phyloP scores from a whole-genome alignment of 2,329 filamentous ascomycete species.

The Berkeleyomyces rouxiae region DNA sequence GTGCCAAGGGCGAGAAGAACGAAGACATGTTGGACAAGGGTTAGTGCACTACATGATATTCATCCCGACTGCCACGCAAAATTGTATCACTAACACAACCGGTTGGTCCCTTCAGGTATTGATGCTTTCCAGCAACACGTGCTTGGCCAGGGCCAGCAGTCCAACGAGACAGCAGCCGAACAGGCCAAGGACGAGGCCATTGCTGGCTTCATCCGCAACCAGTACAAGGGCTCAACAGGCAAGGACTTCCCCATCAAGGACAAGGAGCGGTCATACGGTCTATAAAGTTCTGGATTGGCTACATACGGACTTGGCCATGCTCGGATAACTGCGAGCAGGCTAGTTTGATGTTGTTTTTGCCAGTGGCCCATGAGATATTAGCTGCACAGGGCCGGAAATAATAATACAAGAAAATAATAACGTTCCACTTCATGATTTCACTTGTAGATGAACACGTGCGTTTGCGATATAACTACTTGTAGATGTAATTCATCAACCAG shows the following conservation, averaged over 20 bases:
- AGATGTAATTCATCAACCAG: too few relatives aligned
- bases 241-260: constrained; percentile 54
- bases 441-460: too few relatives aligned
- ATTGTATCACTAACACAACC: background rate
- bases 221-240: constrained; percentile 55
- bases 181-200: constrained; percentile 75
- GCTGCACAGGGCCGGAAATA: background rate
- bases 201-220: constrained; percentile 49
- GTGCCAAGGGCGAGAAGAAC: constrained; percentile 59
- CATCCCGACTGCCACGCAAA: too few relatives aligned
- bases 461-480: too few relatives aligned
- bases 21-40: constrained; percentile 74
- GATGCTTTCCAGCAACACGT: constrained; percentile 65
- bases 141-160: constrained; percentile 51
- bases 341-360: background rate
- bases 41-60: constrained; percentile 19
- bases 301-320: background rate
- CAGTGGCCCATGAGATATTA: background rate
- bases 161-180: constrained; percentile 56
- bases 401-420: background rate
- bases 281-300: background rate
- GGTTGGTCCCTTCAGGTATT: constrained; percentile 37
- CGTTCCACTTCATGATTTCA: too few relatives aligned
- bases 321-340: background rate
- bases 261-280: constrained; percentile 35